Evolutionary conservation across 225 moss, liverwort and hornwort genomes (phyloP).

Genomic region (Pleurozium schreberi): DNA sequence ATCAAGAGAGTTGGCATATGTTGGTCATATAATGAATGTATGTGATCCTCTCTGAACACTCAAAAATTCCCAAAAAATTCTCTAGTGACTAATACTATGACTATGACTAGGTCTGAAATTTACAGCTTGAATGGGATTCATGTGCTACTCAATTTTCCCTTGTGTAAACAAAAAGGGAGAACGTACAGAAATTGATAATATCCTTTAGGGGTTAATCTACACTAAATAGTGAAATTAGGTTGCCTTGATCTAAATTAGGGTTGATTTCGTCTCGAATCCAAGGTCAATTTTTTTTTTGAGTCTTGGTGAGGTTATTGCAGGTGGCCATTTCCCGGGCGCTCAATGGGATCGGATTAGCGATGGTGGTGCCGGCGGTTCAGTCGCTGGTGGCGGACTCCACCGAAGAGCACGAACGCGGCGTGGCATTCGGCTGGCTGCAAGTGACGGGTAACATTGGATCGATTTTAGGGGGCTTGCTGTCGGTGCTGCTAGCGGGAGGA

Average conservation of each 20-base stretch:
- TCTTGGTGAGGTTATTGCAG: slow-evolving; percentile 14
- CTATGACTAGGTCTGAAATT: too few species aligned
- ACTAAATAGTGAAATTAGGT: too few species aligned
- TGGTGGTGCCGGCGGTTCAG: slow-evolving; percentile 78
- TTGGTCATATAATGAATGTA: too few species aligned
- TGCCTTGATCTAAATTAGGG: not conserved
- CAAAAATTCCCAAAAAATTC: too few species aligned
- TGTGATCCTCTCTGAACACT: too few species aligned
- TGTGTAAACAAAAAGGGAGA: too few species aligned
- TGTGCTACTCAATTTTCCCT: too few species aligned
- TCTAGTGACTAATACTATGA: too few species aligned
- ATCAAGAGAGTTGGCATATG: too few species aligned
- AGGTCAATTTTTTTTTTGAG: not conserved
- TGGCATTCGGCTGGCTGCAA: slow-evolving; percentile 84
- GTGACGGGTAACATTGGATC: slow-evolving; percentile 69
- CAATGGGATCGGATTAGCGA: slow-evolving; percentile 89
- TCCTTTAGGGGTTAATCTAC: too few species aligned
- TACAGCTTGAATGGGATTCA: too few species aligned
- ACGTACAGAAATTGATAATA: too few species aligned
- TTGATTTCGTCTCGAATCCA: not conserved
- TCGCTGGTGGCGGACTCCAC: slow-evolving; percentile 93
- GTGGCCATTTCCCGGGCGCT: slow-evolving; percentile 76
- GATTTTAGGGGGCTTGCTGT: slow-evolving; percentile 63
- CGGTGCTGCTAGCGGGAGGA: slow-evolving; percentile 55
- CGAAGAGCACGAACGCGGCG: slow-evolving; percentile 53